A percentile compares a stretch with the other conserved stretches of the same genome.
Conservation (phyloP, 2,329 filamentous ascomycete genomes). For the Chaetomium strumarium region DNA sequence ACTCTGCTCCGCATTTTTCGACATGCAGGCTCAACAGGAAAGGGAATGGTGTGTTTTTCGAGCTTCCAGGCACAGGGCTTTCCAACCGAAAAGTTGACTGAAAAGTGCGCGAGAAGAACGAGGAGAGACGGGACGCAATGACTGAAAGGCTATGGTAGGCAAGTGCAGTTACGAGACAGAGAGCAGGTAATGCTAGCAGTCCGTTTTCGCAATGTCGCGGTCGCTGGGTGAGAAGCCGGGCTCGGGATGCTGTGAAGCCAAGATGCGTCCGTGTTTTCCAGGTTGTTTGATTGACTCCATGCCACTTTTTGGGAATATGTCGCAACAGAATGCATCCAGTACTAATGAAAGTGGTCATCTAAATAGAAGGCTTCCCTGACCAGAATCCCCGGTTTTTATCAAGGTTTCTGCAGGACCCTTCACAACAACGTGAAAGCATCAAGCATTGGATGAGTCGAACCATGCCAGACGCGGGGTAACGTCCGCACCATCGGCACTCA, state of each 20-base stretch:
- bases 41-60: constrained; percentile 1
- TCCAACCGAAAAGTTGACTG: neutral
- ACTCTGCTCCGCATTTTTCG: constrained; percentile 12
- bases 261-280: neutral
- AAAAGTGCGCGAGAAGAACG: neutral
- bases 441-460: neutral
- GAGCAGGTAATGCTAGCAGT: neutral
- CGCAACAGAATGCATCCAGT: no score
- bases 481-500: constrained; percentile 1
- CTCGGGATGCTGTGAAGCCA: neutral
- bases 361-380: neutral
- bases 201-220: neutral
- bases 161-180: neutral
- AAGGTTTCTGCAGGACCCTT: constrained; percentile 2
- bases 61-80: neutral
- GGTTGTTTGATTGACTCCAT: neutral
- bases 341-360: no score
- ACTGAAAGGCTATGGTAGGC: neutral
- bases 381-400: no score
- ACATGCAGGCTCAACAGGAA: constrained; percentile 9
- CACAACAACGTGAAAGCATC: neutral
- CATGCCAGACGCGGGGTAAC: constrained; percentile 6
- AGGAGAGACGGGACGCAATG: no score
- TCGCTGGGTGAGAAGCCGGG: neutral
- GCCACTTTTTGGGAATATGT: neutral